Base-by-base conservation (phyloP, 2,329 filamentous ascomycete species). In the Penicillium sp. region DNA sequence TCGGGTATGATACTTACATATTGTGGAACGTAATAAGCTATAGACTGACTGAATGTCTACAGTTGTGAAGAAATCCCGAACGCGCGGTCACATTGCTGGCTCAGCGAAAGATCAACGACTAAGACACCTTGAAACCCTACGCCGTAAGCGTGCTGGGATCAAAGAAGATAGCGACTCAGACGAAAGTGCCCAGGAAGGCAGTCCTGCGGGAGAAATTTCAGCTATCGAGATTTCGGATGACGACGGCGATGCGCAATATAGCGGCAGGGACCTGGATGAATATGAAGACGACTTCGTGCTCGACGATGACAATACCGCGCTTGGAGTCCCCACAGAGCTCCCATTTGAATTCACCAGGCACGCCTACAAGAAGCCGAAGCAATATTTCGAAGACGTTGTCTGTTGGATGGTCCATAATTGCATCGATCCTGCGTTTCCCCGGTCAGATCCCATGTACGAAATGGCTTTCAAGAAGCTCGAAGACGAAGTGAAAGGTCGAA, bases 361-460 rank as follows among this genome's bases (percentile, higher is more conserved):
- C 50, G 80, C 84, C 0, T 84, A 85, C 55, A 85, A 86, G 59
- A 87, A 87, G 44, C 75, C 86, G 0, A 86, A 85, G 57, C 85
- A 90, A 32, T 83, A 91, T 43, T 93, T 93, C 74, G 83, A 82
- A 41, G 84, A 86, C 61, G 87, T 84, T 0, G 78, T 93, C 2
- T 88, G 91, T 66, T 93, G 89, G 89, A 87, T 92, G 72, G 85
- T 93, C 2, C 88, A 91, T 63, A 89, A 88, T 65, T 86, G 87
- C 60, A 79, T 94, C 44, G 87, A 91, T 59, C 89, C 88, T 0
- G 83, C 78, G 0, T 92, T 91, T 62, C 74, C 81, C 9, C 79
- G 80, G 15, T 73, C 81, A 4, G 83, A 89, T 53, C 77, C 82
- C 7, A 74, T 91, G 10, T 94, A 91, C 68, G 63, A 73, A 10